Conservation (phyloP, 768 basidiomycete genomes). For the Dacryopinax primogenitus region DNA sequence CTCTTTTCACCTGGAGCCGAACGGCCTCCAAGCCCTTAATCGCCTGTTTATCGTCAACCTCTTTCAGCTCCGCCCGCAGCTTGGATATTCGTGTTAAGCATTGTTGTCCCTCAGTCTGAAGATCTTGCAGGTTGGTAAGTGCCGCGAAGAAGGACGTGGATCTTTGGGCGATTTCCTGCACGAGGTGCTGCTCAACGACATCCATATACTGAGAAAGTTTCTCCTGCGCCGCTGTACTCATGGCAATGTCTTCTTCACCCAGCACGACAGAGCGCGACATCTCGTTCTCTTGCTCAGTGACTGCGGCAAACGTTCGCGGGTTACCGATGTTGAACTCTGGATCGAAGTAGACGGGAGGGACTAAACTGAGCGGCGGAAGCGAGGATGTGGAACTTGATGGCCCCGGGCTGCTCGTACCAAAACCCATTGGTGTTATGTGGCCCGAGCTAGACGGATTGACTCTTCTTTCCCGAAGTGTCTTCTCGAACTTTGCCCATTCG, state of each 20-base stretch:
- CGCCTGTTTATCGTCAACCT: conserved; percentile 66
- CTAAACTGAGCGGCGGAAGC: conserved; percentile 57
- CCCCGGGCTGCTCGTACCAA: background rate
- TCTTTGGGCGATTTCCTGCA: conserved; percentile 79
- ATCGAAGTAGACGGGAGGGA: conserved; percentile 74
- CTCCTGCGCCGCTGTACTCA: conserved; percentile 31
- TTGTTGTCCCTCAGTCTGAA: conserved; percentile 76
- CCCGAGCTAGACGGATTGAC: conserved; percentile 6
- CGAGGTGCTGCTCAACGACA: conserved; percentile 85
- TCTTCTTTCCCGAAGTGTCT: background rate
- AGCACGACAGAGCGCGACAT: background rate
- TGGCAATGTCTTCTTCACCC: conserved; percentile 2
- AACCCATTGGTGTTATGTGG: background rate
- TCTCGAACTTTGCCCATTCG: conserved; percentile 65
- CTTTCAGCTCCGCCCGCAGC: conserved; percentile 55
- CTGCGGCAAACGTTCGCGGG: conserved; percentile 59
- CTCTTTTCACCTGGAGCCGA: conserved; percentile 46
- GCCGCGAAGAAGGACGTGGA: conserved; percentile 94
- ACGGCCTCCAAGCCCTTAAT: conserved; percentile 69
- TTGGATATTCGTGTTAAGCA: conserved; percentile 65
- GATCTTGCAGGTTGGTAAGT: conserved; percentile 80
- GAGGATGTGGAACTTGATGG: conserved; percentile 30
- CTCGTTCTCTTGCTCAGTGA: conserved; percentile 43
- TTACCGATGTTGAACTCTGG: conserved; percentile 68
- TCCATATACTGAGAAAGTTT: conserved; percentile 86